Evolutionary conservation across 305 asterid genomes (phyloP).

Genomic region (Nicotiana rustica): DNA sequence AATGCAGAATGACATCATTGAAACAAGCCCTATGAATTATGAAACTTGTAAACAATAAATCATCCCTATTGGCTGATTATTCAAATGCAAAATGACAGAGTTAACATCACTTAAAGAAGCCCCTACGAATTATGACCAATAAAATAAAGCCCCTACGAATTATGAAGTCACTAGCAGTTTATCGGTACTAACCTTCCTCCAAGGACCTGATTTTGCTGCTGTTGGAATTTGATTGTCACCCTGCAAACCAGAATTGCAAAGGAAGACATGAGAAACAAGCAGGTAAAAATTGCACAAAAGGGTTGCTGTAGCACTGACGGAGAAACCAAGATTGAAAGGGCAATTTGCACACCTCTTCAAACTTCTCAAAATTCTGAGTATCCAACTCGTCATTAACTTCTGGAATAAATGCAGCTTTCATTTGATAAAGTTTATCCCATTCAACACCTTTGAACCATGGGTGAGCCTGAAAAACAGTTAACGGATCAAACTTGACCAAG

Average conservation of each 20-base stretch:
- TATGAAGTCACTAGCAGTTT: conserved; percentile 25
- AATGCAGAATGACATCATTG: not conserved
- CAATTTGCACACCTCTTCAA: conserved; percentile 73
- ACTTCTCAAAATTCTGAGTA: conserved; percentile 94
- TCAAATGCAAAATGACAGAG: not conserved
- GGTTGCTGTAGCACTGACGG: conserved; percentile 26
- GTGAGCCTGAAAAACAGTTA: conserved; percentile 69
- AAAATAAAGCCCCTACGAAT: conserved; percentile 8
- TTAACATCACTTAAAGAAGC: conserved; percentile 20
- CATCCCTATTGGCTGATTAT: conserved; percentile 10
- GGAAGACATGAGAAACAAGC: conserved; percentile 38
- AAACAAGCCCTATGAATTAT: not conserved
- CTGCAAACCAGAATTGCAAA: conserved; percentile 50
- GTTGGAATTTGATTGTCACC: conserved; percentile 67
- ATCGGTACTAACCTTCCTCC: conserved; percentile 84
- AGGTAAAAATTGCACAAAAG: conserved; percentile 34
- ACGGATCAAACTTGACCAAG: conserved; percentile 20
- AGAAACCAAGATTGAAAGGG: conserved; percentile 29
- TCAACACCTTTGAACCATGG: conserved; percentile 84
- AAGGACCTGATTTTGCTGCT: conserved; percentile 87
- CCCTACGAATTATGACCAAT: not conserved
- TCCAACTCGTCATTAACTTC: conserved; percentile 93
- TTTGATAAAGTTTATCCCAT: conserved; percentile 82
- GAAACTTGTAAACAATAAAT: not conserved
- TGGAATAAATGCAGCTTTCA: conserved; percentile 95